Evolutionary conservation across 1,284 basidiomycete species (phyloP).

Genomic region (Wolfiporia cocos): DNA sequence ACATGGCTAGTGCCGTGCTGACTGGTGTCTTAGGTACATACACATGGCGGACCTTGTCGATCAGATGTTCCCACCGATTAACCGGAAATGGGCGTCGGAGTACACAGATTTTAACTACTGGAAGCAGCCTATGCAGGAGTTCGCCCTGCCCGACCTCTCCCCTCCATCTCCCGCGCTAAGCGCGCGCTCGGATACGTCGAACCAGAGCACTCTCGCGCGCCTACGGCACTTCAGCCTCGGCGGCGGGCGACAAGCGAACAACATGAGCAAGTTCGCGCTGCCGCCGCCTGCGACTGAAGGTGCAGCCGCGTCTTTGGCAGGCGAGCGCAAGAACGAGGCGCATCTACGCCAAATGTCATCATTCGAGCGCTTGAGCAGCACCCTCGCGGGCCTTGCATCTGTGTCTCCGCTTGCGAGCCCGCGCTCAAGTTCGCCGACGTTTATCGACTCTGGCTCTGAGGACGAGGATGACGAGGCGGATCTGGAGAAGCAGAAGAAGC

Average conservation of each 20-base stretch:
- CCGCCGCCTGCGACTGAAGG: conserved; percentile 26
- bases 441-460: conserved; percentile 47
- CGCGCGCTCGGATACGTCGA: conserved; percentile 83
- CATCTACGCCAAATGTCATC: conserved; percentile 66
- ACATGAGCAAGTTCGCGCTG: conserved; percentile 24
- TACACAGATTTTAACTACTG: conserved; percentile 98
- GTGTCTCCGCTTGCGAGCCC: conserved; percentile 40
- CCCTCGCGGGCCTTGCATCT: conserved; percentile 42
- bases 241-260: conserved; percentile 38
- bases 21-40: conserved; percentile 58
- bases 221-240: conserved; percentile 79
- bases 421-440: conserved; percentile 44
- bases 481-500: conserved; percentile 29
- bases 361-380: conserved; percentile 58
- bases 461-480: conserved; percentile 41
- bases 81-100: conserved; percentile 82
- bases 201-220: conserved; percentile 65
- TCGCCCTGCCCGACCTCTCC: conserved; percentile 82
- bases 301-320: conserved; percentile 12
- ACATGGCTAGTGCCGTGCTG: not conserved
- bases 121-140: conserved; percentile 76
- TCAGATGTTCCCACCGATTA: conserved; percentile 98
- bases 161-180: conserved; percentile 91
- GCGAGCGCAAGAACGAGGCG: conserved; percentile 15
- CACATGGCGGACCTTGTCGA: conserved; percentile 99